A percentile compares a stretch with the other conserved stretches of the same genome.
phyloP scores from a whole-genome alignment of 1,139 yeast genomes.

The Lodderomyces theae region DNA sequence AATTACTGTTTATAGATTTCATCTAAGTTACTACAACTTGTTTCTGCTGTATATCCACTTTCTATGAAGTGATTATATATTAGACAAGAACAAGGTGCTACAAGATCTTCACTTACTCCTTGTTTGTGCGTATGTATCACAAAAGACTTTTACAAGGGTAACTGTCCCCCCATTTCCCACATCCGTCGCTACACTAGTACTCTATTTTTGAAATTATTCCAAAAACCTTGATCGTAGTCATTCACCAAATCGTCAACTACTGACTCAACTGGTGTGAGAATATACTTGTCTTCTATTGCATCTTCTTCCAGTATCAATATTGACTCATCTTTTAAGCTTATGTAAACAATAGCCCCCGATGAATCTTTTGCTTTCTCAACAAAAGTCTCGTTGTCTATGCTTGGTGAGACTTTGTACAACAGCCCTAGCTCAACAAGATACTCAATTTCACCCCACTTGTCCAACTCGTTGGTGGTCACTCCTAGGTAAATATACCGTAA shows the following conservation, averaged over 20 bases:
- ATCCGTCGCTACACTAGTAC: background rate
- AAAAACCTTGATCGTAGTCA: constrained; percentile 67
- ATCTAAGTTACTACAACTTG: too few relatives aligned
- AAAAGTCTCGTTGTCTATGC: constrained; percentile 13
- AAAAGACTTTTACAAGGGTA: background rate
- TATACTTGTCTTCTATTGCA: constrained; percentile 9
- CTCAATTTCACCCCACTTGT: constrained; percentile 78
- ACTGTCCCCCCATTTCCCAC: too few relatives aligned
- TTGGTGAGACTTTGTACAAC: constrained; percentile 22
- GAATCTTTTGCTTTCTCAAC: constrained; percentile 16
- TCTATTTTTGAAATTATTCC: constrained; percentile 39
- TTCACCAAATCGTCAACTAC: constrained; percentile 52
- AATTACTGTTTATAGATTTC: too few relatives aligned
- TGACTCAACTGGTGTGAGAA: constrained; percentile 29
- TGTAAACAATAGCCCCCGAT: constrained; percentile 21
- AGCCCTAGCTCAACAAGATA: constrained; percentile 47
- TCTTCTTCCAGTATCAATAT: constrained; percentile 16
- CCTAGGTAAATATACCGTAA: constrained; percentile 67
- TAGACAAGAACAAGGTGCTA: too few relatives aligned
- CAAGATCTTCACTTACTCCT: too few relatives aligned
- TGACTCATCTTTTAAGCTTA: constrained; percentile 27
- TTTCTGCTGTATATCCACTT: too few relatives aligned
- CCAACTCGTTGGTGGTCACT: constrained; percentile 85
- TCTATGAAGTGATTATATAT: too few relatives aligned
- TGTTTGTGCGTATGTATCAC: too few relatives aligned